Base-by-base conservation (phyloP, 495 filamentous ascomycete species). In the Podospora pseudopauciseta region DNA sequence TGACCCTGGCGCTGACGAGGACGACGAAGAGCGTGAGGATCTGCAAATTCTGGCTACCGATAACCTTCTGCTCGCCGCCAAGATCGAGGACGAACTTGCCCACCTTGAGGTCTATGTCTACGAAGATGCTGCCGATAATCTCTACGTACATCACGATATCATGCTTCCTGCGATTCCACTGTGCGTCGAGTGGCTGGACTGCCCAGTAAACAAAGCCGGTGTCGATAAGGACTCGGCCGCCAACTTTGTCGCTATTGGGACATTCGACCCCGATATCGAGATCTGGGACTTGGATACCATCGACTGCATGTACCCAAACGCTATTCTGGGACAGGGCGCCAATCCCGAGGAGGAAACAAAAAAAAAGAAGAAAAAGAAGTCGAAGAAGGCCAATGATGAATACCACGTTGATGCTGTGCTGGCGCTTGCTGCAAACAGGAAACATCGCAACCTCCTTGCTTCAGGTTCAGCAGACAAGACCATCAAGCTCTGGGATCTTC, bases 141-240 rank as follows among this genome's bases (percentile, higher is more conserved):
- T 99, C 53, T 99, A 98, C 77, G 94, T 98, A 11, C 95, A 99
- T 81, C 96, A 99, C 83, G 95, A 99, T 75, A 96, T 99, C 72
- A 97, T 99, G 95, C 88, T 99, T 55, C 95, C 95, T 19, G 94
- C 94, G 34, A 96, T 98, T 78, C 95, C 95, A 2, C 87, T 99
- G 16, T 94, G 92, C 75, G 84, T 97, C 49, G 95, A 99, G 81
- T 99, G 95, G 95, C 80, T 99, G 20, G 90, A 97, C 77, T 80
- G 96, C 39, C 89, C 93, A 56, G 92, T 96, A 39, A 89, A 91
- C 60, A 92, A 92, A 74, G 74, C 81, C 26, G 76, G 77, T 20
- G 84, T 86, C 68, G 80, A 81, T 18, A 86, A 86, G 65, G 84
- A 87, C 69, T 78, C 85, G 20, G 80, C 75, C 55, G 94, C 88